Evolutionary conservation across 164 flowering plant genomes (phyloP), one percentile per base, ranked within the genome.

Genomic region (Echeveria elegans): DNA sequence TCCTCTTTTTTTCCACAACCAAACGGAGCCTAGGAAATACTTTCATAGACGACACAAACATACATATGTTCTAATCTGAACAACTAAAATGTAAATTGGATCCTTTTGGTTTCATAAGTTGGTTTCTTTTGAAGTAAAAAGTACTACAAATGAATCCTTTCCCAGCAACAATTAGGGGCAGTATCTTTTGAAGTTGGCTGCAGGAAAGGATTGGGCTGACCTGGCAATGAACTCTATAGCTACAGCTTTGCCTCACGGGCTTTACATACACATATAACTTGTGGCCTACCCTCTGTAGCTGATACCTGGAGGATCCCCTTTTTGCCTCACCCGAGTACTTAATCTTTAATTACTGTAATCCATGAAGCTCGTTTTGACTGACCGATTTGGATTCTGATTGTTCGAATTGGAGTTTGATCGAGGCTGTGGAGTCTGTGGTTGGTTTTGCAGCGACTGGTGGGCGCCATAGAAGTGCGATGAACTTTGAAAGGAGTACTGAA

Each of bases 281-380:
- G 28, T 30, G 66, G 58, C 53, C 63, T 64, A 56, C 68, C 30
- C 19, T 59, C 41, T 38, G 12, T 58, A 43, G 12, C 18, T 48
- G n/a, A 21, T 29, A 31, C 40, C 5, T 18, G 58, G 43, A 10
- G 50, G 26, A 2, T 37, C 34, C 24, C 64, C 24, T 12, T 32
- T 64, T 64, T 6, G 16, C 52, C 5, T 5, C 23, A 16, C 18
- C 41, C 15, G 21, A 47, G 52, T 47, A 47, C n/a, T n/a, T n/a
- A n/a, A n/a, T n/a, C 21, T 47, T 47, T 38, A 47, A 47, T 76
- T 75, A 74, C 79, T 83, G 77, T 83, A 89, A 68, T 83, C 87
- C 77, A 73, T n/a, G 71, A 83, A 82, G 72, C 72, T 75, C 6
- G 82, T 82, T 68, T 71, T 82, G 50, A 84, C 71, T 64, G 78